Base-by-base conservation (phyloP, 1,139 yeast genomes). In the Kodamaea ohmeri region DNA sequence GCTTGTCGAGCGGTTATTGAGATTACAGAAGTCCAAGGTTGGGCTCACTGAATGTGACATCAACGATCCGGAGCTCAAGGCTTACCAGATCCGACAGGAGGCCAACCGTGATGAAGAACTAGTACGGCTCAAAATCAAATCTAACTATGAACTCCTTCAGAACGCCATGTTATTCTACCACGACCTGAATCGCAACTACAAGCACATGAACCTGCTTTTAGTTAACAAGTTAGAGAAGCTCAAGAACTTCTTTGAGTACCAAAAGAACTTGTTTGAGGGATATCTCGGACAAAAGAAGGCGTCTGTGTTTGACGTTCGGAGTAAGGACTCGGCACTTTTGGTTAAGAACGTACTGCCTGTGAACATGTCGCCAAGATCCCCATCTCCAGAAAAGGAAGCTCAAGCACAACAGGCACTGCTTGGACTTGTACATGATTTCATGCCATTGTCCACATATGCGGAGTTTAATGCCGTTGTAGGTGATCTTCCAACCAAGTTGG, bases 381-480 rank as follows among this genome's bases (percentile, higher is more conserved):
- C 34, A 7, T 31, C 34, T 5, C 34, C 34, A 14, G 34, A 31
- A 4, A 18, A 29, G 7, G 34, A 31, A 97, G 90, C 58, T 94
- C 81, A 1, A 71, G 71, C 49, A 85, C 80, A 44, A 51, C 76
- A 57, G 3, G 53, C 43, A 40, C 67, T 0, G 4, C 61, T 3
- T 32, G 49, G 1, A 52, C 59, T 52, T n/a, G 65, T 66, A 16
- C 65, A 66, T 41, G 76, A 71, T 48, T 69, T 63, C 48, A 69
- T 68, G 72, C 73, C 76, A 2, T 49, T 71, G 30, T 52, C 65
- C 1, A 58, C 70, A 1, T 48, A 56, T 2, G 61, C 55, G 17
- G 76, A 71, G 50, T 69, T 71, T 46, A 56, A 60, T 32, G 45
- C 67, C 14, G 65, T 71, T 16, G 68, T 75, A 0, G 73, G 73